Percentiles rank a stretch among this genome's conserved stretches.
These are phyloP conservation scores for Moringa oleifera DNA, from an alignment of 345 rosid species.

Conservation along the genomic window DNA sequence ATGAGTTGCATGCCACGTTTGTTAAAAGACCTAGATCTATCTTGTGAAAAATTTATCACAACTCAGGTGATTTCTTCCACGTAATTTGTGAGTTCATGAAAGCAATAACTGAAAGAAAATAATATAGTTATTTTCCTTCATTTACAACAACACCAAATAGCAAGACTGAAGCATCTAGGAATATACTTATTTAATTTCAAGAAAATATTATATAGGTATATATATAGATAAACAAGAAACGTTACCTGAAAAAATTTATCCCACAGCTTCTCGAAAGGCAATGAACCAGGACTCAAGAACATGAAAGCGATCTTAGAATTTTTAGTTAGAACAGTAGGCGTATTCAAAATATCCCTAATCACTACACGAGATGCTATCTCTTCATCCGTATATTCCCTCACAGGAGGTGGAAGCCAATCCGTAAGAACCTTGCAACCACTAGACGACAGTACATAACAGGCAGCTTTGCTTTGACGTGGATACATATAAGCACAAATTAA, in stretches of 20 bases:
- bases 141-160: not conserved
- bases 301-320: conserved; percentile 82
- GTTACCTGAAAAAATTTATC: conserved; percentile 79
- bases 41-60: too few relatives aligned
- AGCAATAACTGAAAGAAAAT: not conserved
- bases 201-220: not conserved
- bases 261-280: conserved; percentile 96
- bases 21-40: too few relatives aligned
- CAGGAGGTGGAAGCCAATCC: conserved; percentile 95
- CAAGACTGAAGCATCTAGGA: not conserved
- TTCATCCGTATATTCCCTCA: conserved; percentile 69
- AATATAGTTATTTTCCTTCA: too few relatives aligned
- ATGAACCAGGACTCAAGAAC: conserved; percentile 78
- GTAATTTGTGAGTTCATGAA: not conserved
- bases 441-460: conserved; percentile 78
- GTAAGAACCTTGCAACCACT: conserved; percentile 78
- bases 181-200: not conserved
- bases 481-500: conserved; percentile 65
- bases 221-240: conserved; percentile 10
- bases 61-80: not conserved
- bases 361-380: conserved; percentile 79
- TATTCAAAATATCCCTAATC: conserved; percentile 55
- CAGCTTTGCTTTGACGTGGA: conserved; percentile 65
- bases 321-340: conserved; percentile 42
- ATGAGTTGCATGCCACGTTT: too few relatives aligned